These are phyloP conservation scores for Populus hybrid DNA, from an alignment of 441 rosid genomes.

Conservation along the genomic window DNA sequence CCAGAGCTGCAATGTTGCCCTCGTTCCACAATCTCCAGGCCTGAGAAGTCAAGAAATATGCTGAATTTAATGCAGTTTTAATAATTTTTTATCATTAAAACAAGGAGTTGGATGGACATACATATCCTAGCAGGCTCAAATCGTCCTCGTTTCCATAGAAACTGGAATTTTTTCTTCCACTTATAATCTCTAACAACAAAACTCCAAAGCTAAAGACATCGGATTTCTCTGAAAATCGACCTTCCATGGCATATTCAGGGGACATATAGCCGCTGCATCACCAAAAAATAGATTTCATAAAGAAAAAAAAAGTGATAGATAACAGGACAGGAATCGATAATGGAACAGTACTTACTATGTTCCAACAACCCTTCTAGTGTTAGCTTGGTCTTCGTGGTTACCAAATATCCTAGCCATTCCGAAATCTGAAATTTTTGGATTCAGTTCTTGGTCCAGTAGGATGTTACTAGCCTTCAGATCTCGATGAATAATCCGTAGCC, in stretches of 20 bases:
- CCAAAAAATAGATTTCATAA: neutral
- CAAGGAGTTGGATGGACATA: slow-evolving; percentile 22
- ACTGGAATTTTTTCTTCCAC: no score
- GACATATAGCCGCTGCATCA: slow-evolving; percentile 36
- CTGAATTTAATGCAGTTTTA: neutral
- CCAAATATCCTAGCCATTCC: slow-evolving; percentile 67
- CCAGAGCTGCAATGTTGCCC: slow-evolving; percentile 26
- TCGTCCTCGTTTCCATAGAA: neutral
- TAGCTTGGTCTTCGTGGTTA: slow-evolving; percentile 44
- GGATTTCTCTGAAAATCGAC: no score
- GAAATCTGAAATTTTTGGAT: slow-evolving; percentile 69
- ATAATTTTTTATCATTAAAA: neutral
- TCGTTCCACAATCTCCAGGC: slow-evolving; percentile 67
- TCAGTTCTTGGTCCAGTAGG: slow-evolving; percentile 57
- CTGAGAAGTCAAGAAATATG: slow-evolving; percentile 18
- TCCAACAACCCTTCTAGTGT: slow-evolving; percentile 57
- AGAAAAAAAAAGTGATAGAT: neutral
- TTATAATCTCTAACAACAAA: no score
- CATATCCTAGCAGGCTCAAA: slow-evolving; percentile 43
- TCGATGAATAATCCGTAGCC: slow-evolving; percentile 60
- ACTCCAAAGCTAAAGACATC: no score
- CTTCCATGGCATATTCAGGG: no score
- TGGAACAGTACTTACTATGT: slow-evolving; percentile 37
- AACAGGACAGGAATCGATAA: neutral
- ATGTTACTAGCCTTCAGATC: slow-evolving; percentile 68